Conservation (phyloP, 2,329 filamentous ascomycete genomes). For the Colletotrichum horii region DNA sequence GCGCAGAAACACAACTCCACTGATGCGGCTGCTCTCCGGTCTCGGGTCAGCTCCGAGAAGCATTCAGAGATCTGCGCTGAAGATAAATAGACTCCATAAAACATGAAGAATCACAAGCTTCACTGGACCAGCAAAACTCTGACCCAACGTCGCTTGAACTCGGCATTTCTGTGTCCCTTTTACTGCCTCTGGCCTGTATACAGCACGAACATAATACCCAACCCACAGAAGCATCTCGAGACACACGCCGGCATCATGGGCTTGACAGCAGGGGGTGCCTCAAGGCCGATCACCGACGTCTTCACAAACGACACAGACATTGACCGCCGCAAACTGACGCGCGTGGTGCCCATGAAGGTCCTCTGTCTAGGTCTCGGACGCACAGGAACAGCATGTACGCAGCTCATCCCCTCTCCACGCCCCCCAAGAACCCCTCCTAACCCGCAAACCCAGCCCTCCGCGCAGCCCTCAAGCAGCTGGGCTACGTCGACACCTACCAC, state of each 20-base stretch:
- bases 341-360: conserved; percentile 75
- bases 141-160: background rate
- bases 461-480: conserved; percentile 34
- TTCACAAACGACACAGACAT: conserved; percentile 73
- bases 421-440: background rate
- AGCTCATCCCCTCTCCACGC: conserved; percentile 35
- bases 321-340: conserved; percentile 68
- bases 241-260: background rate
- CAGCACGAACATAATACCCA: background rate
- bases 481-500: conserved; percentile 18
- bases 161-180: background rate
- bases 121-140: background rate
- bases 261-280: background rate
- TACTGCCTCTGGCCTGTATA: background rate
- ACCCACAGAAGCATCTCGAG: background rate
- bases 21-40: background rate
- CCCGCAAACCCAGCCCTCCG: conserved; percentile 27
- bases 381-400: conserved; percentile 70
- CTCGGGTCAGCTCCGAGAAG: background rate
- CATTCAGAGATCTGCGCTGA: background rate
- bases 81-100: background rate
- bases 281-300: conserved; percentile 59
- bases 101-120: background rate
- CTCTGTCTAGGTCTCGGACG: conserved; percentile 72
- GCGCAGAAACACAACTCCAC: background rate